These are phyloP conservation scores for Paramecium tetraurelia DNA, from an alignment of 73 alveolate genomes.

Conservation along the genomic window DNA sequence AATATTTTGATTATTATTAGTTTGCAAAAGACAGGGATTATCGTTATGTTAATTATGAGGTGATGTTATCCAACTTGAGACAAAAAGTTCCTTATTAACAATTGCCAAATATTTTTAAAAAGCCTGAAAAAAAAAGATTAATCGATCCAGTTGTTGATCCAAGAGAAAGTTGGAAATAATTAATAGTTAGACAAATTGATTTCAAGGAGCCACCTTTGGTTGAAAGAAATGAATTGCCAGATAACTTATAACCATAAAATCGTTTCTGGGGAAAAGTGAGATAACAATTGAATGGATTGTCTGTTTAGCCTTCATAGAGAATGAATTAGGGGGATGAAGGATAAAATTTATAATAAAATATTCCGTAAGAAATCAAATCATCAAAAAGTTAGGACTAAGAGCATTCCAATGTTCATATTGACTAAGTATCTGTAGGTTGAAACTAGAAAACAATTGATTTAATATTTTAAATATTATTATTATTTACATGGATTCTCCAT, in stretches of 20 bases:
- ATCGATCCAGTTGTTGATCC: slow-evolving; percentile 64
- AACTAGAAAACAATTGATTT: not conserved
- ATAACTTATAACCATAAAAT: slow-evolving; percentile 48
- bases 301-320: slow-evolving; percentile 14
- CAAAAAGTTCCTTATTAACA: not conserved
- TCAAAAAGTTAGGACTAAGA: slow-evolving; percentile 26
- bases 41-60: slow-evolving; percentile 43
- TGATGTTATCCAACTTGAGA: not conserved
- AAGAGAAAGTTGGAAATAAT: slow-evolving; percentile 47
- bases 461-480: not conserved
- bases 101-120: slow-evolving; percentile 32
- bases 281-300: slow-evolving; percentile 47
- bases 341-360: not conserved
- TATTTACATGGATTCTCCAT: not conserved
- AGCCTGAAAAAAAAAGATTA: slow-evolving; percentile 42
- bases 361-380: slow-evolving; percentile 22
- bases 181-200: slow-evolving; percentile 44
- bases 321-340: not conserved
- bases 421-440: slow-evolving; percentile 20
- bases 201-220: slow-evolving; percentile 61
- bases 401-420: not conserved
- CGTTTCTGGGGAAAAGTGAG: slow-evolving; percentile 60
- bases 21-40: slow-evolving; percentile 48
- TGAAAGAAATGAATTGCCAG: slow-evolving; percentile 57
- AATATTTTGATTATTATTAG: slow-evolving; percentile 8